Conservation (phyloP, 2,329 filamentous ascomycete species). For the Colletotrichum noveboracense region DNA sequence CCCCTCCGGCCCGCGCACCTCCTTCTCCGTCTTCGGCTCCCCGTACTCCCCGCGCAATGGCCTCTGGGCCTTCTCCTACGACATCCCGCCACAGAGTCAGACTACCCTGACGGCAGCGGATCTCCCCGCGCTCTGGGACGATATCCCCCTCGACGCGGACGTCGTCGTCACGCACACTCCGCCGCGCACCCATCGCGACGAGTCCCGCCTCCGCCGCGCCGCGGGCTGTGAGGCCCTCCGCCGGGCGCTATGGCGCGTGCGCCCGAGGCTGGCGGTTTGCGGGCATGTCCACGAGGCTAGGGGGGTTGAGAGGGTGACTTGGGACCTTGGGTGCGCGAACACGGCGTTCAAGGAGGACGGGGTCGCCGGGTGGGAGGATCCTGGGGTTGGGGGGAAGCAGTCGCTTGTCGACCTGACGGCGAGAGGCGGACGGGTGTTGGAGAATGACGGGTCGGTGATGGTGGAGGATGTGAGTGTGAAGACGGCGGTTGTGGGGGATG, state of each 20-base stretch:
- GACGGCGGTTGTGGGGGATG: slow-evolving; percentile 28
- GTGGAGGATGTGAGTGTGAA: background rate
- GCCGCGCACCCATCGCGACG: slow-evolving; percentile 64
- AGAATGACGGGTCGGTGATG: slow-evolving; percentile 45
- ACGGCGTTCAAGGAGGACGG: slow-evolving; percentile 49
- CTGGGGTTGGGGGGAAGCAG: slow-evolving; percentile 62
- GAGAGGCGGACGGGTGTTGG: slow-evolving; percentile 43
- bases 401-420: slow-evolving; percentile 67
- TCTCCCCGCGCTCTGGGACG: slow-evolving; percentile 59
- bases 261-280: slow-evolving; percentile 70
- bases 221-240: slow-evolving; percentile 67
- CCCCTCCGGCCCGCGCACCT: slow-evolving; percentile 59
- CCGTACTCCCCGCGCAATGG: slow-evolving; percentile 65
- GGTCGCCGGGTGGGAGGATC: slow-evolving; percentile 62
- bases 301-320: slow-evolving; percentile 66
- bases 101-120: background rate
- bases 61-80: slow-evolving; percentile 74
- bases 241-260: slow-evolving; percentile 61
- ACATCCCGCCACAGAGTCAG: slow-evolving; percentile 27
- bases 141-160: slow-evolving; percentile 66
- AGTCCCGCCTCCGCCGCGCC: slow-evolving; percentile 37
- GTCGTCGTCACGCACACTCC: slow-evolving; percentile 77
- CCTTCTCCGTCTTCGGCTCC: slow-evolving; percentile 73
- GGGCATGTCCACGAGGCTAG: slow-evolving; percentile 76
- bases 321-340: slow-evolving; percentile 53